A percentile compares a stretch with the other conserved stretches of the same genome.
Conservation (phyloP, 2,329 filamentous ascomycete genomes). For the Pseudopithomyces chartarum region DNA sequence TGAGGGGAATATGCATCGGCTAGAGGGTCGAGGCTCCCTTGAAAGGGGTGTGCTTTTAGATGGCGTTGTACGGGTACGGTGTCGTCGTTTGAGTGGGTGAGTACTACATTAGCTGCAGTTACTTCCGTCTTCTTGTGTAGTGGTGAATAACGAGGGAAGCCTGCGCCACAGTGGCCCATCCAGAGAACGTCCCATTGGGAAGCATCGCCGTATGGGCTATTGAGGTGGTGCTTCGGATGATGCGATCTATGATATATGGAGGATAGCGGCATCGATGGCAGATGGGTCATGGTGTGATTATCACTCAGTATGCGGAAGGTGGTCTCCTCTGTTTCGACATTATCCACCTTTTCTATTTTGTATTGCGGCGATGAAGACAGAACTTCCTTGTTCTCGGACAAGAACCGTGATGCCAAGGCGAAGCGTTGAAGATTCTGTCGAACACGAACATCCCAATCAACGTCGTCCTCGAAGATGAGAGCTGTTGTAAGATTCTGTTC, state of each 20-base stretch:
- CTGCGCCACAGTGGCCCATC: slow-evolving; percentile 43
- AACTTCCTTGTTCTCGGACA: slow-evolving; percentile 22
- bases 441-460: slow-evolving; percentile 38
- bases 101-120: slow-evolving; percentile 22
- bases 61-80: slow-evolving; percentile 28
- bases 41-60: slow-evolving; percentile 40
- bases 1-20: slow-evolving; percentile 29
- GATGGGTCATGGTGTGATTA: slow-evolving; percentile 24
- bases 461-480: slow-evolving; percentile 39
- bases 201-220: slow-evolving; percentile 37
- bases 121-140: slow-evolving; percentile 14
- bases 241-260: slow-evolving; percentile 14
- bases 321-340: slow-evolving; percentile 30
- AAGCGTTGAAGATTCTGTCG: slow-evolving; percentile 37
- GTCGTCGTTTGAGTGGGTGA: slow-evolving; percentile 27
- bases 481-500: slow-evolving; percentile 39
- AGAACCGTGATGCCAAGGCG: slow-evolving; percentile 31
- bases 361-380: slow-evolving; percentile 18
- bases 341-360: slow-evolving; percentile 21
- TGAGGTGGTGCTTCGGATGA: slow-evolving; percentile 7
- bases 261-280: slow-evolving; percentile 27
- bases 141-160: slow-evolving; percentile 28
- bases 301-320: slow-evolving; percentile 30
- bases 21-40: slow-evolving; percentile 30
- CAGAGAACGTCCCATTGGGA: slow-evolving; percentile 48